Evolutionary conservation across 2,329 filamentous ascomycete genomes (phyloP).

Genomic region (Fusarium sp.): DNA sequence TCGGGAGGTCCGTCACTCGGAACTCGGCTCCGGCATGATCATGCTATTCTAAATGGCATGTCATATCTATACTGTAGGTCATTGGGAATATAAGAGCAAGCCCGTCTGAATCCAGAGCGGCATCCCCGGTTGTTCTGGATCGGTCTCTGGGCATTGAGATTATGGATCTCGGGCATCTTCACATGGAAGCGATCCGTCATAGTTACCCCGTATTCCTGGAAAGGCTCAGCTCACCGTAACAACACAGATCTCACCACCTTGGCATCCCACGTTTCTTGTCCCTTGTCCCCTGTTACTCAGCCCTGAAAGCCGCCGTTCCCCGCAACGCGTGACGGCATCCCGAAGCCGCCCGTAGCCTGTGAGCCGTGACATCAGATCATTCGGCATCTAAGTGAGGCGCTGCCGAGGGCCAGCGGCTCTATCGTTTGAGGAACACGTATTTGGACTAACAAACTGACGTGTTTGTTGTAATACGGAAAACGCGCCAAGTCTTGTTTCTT

Average conservation of each 20-base stretch:
- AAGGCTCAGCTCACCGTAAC: no score
- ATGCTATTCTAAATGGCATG: no score
- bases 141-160: no score
- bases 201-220: no score
- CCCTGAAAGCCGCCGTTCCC: conserved; percentile 22
- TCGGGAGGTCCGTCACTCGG: no score
- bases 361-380: conserved; percentile 43
- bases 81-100: no score
- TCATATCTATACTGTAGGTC: no score
- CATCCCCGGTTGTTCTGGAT: no score
- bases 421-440: conserved; percentile 24
- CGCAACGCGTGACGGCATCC: conserved; percentile 33
- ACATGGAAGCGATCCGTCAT: no score
- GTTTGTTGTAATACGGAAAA: conserved; percentile 13
- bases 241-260: background rate
- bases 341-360: conserved; percentile 43
- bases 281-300: background rate
- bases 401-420: conserved; percentile 43
- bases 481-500: conserved; percentile 11
- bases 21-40: no score
- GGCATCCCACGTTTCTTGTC: conserved; percentile 8
- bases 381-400: conserved; percentile 13
- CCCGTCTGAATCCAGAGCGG: no score
- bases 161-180: no score
- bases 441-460: conserved; percentile 18